Evolutionary conservation across 305 asterid species (phyloP).

Genomic region (Solanum hybrid): DNA sequence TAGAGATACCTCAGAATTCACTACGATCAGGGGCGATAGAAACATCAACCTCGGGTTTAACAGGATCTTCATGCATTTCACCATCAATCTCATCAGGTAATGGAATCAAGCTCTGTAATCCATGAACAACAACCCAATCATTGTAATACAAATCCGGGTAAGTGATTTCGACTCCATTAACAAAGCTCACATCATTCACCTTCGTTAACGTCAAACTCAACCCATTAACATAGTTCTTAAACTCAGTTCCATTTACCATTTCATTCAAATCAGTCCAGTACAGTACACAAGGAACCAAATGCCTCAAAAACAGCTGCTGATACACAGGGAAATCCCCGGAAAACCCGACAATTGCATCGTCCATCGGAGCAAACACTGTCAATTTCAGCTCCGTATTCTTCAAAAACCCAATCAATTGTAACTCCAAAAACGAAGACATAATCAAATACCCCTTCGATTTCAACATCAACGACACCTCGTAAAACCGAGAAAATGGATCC

Average conservation of each 20-base stretch:
- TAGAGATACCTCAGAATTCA: constrained; percentile 10
- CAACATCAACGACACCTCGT: background rate
- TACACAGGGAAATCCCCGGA: constrained; percentile 41
- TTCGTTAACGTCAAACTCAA: constrained; percentile 26
- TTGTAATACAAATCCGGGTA: constrained; percentile 51
- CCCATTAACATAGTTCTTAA: constrained; percentile 36
- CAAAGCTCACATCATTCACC: constrained; percentile 29
- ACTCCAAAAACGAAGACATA: constrained; percentile 20
- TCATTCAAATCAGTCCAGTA: constrained; percentile 41
- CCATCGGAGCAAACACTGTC: constrained; percentile 65
- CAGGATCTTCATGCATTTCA: constrained; percentile 10
- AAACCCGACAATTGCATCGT: constrained; percentile 35
- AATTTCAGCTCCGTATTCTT: constrained; percentile 15
- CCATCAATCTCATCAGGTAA: constrained; percentile 28
- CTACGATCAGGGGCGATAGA: constrained; percentile 14
- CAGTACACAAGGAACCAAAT: constrained; percentile 51
- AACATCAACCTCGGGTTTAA: background rate
- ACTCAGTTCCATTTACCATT: constrained; percentile 31
- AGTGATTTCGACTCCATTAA: constrained; percentile 53
- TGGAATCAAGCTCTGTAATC: constrained; percentile 43
- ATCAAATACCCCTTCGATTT: background rate
- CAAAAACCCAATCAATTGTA: constrained; percentile 54
- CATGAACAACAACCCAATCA: constrained; percentile 59
- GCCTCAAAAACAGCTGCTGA: constrained; percentile 48
- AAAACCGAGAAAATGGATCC: background rate